Evolutionary conservation across 208 protist genomes (phyloP).

Genomic region (Trypanosomatidae sp.): DNA sequence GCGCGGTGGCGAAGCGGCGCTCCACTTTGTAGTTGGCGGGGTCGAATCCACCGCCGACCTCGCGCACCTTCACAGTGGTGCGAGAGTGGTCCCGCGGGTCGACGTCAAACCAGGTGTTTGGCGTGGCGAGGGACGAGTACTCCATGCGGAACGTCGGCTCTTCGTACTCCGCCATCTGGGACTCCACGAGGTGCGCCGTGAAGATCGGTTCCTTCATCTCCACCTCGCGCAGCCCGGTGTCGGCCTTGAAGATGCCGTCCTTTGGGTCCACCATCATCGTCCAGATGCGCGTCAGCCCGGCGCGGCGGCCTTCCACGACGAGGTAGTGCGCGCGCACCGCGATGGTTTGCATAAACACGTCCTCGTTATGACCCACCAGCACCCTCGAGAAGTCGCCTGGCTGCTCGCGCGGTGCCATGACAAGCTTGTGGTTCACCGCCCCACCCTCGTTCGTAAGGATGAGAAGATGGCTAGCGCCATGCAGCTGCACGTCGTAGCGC

Average conservation of each 20-base stretch:
- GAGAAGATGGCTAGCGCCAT: constrained; percentile 66
- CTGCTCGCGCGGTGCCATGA: constrained; percentile 47
- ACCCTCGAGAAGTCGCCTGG: constrained; percentile 48
- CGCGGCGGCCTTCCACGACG: constrained; percentile 65
- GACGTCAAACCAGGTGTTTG: constrained; percentile 77
- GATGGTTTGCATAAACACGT: constrained; percentile 52
- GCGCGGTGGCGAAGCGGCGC: constrained; percentile 71
- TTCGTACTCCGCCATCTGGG: constrained; percentile 77
- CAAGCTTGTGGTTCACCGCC: constrained; percentile 76
- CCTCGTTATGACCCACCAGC: constrained; percentile 53
- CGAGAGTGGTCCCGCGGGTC: constrained; percentile 37
- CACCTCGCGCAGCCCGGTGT: constrained; percentile 41
- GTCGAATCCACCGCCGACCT: constrained; percentile 77
- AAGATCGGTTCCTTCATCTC: constrained; percentile 79
- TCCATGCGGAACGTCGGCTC: constrained; percentile 62
- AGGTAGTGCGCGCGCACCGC: constrained; percentile 58
- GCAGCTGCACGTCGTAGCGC: constrained; percentile 76
- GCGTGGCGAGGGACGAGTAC: constrained; percentile 85
- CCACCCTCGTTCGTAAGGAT: constrained; percentile 83
- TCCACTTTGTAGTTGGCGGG: constrained; percentile 66
- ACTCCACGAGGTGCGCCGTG: constrained; percentile 42
- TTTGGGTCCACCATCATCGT: constrained; percentile 42
- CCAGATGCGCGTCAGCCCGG: constrained; percentile 81
- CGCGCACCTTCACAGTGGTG: constrained; percentile 61
- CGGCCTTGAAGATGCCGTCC: constrained; percentile 37